Evolutionary conservation across 2,329 filamentous ascomycete species (phyloP), one percentile per base, ranked within the genome.

Genomic region (Paecilomyces fulvus): DNA sequence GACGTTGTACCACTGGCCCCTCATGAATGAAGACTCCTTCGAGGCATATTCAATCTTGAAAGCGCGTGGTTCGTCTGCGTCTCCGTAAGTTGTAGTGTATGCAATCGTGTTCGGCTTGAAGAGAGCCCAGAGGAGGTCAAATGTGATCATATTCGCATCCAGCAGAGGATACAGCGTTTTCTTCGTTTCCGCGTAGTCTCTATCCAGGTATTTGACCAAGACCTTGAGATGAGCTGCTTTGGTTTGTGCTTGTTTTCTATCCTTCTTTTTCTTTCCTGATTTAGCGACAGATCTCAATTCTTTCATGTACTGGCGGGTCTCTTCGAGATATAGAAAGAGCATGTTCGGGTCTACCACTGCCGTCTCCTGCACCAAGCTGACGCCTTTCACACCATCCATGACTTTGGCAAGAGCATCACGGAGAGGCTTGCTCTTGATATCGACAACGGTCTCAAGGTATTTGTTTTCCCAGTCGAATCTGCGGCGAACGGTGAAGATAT

Each of bases 81-180:
- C 85, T 2, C 88, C 88, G 60, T 95, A 95, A 0, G 89, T 92
- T 0, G 84, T 83, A 0, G 87, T 84, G 68, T 87, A 92, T 0
- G 84, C 87, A 20, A 95, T 82, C 0, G 89, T 90, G 64, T 90
- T 89, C 0, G 91, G 91, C 66, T 94, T 95, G 81, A 88, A 95
- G 3, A 96, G 75, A 0, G 90, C 90, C 91, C 91, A 95, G 1
- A 95, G 77, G 2, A 95, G 80, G 56, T 96, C 90, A 63, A 92
- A 96, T 0, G 90, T 95, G 68, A 95, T 95, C 49, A 90, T 84
- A 8, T 90, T 89, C 30, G 86, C 88, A 60, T 90, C 83, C 1
- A 95, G 77, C 73, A 96, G 83, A 0, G 90, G 88, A 62, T 91
- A 87, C 0, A 96, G 79, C 1, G 86, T 88, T 70, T 90, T 89